Base-by-base conservation (phyloP, 768 basidiomycete genomes). In the Rickenella mellea region DNA sequence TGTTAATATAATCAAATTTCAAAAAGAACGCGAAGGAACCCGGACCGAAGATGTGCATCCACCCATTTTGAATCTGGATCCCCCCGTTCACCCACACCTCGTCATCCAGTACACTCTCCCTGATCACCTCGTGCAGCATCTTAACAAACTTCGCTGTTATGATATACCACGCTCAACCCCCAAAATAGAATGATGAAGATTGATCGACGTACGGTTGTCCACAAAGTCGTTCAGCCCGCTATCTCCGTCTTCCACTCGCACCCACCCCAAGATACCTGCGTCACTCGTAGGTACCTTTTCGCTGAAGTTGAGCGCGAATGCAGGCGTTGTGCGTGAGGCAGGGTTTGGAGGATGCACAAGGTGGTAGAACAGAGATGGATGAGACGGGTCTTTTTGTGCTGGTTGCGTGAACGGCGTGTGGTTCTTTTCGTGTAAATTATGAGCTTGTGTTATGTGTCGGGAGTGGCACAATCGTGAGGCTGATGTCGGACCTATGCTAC, bases 41-140 rank as follows among this genome's bases (percentile, higher is more conserved):
- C 65, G 39, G 32, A 71, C 72, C 74, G 32, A 87, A 75, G 35
- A 90, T 78, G 55, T 90, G 87, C 81, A 90, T 83, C 87, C 87
- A 90, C n/a, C 87, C 87, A 15, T 74, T 59, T 46, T 73, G 74
- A 2, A 78, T 60, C 52, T 84, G 83, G 24, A 71, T 56, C 8
- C 85, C 87, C 5, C 70, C 73, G 43, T 78, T 78, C 4, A 54
- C 69, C 66, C 79, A 78, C 2, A 83, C 63, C 2, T 83, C 78
- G 49, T 90, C 87, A 33, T 83, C 73, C 15, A 50, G 53, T 5
- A 88, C 63, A 15, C 69, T 78, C 20, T 63, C 58, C 39, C 69
- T 67, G 12, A 88, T 63, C 8, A 73, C 73, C 40, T 73, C 60
- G 49, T 89, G 83, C 36, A 89, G 55, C 7, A 84, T 50, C 0